Base-by-base conservation (phyloP, 441 rosid species). In the Pelargonium australe region DNA sequence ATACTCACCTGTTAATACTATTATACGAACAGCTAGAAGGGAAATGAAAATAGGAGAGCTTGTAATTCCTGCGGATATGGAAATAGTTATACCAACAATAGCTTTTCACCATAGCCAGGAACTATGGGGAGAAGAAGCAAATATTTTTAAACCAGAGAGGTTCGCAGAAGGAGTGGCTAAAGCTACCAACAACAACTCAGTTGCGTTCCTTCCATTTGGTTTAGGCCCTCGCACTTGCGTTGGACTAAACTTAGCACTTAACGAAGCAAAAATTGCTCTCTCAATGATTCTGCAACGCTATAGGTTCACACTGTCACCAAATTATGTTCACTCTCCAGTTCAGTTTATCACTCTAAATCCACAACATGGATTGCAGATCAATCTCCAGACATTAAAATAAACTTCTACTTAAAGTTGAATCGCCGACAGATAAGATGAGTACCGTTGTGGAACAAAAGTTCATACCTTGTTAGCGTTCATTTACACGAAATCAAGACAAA, bases 401-500 rank as follows among this genome's bases (percentile, higher is more conserved):
- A 40, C 43, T 40, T 40, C 43, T 40, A 40, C 43, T 40, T 17
- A 9, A 57, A 57, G 2, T 57, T 57, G 20, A 14, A 13, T 51
- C 2, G 7, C n/a, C 17, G 0, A 13, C 58, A 14, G 7, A 51
- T 13, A 49, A 2, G 43, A 40, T 40, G 43, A 7, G 43, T 40
- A 40, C 7, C 43, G 1, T 7, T 40, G 43, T 34, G 43, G 43
- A 40, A 40, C 43, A 51, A 51, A 40, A 51, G 6, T 5, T 51
- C 19, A 14, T 51, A 47, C 53, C 53, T n/a, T n/a, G 12, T 47
- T 47, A 3, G 34, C 34, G 4, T 12, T 45, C 2, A 45, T 11
- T 53, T 66, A 6, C 69, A 80, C 13, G 78, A 68, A 58, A 73
- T 60, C 8, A 45, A 45, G 73, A 76, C 73, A 73, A 67, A 77